Evolutionary conservation across 139 green algal genomes (phyloP).

Genomic region (Microglena sp.): DNA sequence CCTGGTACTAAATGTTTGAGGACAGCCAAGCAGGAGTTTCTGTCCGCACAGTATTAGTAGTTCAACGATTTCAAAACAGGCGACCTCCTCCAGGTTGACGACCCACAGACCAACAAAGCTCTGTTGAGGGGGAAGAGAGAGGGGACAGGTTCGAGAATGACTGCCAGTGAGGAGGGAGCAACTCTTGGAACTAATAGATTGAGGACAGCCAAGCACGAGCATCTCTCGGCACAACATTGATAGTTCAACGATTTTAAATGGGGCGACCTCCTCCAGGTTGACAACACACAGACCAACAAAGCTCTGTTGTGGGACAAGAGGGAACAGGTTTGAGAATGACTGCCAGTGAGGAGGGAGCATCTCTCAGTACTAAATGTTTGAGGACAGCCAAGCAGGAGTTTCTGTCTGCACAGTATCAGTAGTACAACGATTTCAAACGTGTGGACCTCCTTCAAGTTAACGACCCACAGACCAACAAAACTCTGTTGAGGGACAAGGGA

Average conservation of each 20-base stretch:
- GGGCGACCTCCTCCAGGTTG: too few relatives aligned
- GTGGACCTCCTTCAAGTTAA: slow-evolving; percentile 27
- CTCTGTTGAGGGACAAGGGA: too few relatives aligned
- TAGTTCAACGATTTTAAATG: too few relatives aligned
- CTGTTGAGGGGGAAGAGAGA: too few relatives aligned
- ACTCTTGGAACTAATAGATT: neutral
- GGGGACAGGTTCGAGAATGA: too few relatives aligned
- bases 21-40: neutral
- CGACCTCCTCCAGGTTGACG: slow-evolving; percentile 27
- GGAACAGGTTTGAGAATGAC: too few relatives aligned
- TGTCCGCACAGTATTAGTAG: neutral
- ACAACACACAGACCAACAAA: neutral
- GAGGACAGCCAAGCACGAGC: too few relatives aligned
- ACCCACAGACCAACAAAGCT: slow-evolving; percentile 45
- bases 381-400: neutral
- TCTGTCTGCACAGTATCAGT: neutral
- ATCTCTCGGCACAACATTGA: too few relatives aligned
- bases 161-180: too few relatives aligned
- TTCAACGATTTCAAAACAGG: neutral
- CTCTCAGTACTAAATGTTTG: neutral
- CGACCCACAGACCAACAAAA: slow-evolving; percentile 45
- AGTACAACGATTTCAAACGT: neutral
- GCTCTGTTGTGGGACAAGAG: too few relatives aligned
- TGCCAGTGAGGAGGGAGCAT: too few relatives aligned
- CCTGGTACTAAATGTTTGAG: neutral